A percentile compares a stretch with the other conserved stretches of the same genome.
phyloP scores from a whole-genome alignment of 75 land plant genomes.

The Chamaecyparis obtusa region DNA sequence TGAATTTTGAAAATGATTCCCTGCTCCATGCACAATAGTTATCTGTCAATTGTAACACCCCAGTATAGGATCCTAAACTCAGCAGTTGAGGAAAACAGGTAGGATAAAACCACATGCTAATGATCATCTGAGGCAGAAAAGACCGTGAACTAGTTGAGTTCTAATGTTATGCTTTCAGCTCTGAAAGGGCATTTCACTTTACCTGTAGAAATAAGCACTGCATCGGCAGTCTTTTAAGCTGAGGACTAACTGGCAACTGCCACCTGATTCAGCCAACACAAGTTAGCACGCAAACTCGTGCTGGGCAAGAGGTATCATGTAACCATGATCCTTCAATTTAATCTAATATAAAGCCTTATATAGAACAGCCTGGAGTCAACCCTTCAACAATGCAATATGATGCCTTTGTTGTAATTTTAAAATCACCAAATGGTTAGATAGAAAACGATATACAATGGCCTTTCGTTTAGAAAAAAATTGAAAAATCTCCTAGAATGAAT shows the following conservation, averaged over 20 bases:
- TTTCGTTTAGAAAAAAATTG: not conserved
- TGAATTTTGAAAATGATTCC: not conserved
- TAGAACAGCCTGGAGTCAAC: not conserved
- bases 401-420: not conserved
- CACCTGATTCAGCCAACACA: conserved; percentile 13
- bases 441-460: not conserved
- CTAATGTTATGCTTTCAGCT: conserved; percentile 8
- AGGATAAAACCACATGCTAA: conserved; percentile 6
- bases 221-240: conserved; percentile 4
- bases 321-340: conserved; percentile 2
- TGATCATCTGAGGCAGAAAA: not conserved
- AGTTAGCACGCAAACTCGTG: conserved; percentile 9
- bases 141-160: not conserved
- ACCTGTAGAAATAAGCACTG: conserved; percentile 13
- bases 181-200: conserved; percentile 9
- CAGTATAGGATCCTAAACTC: not conserved
- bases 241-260: conserved; percentile 10
- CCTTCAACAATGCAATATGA: not conserved
- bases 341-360: not conserved
- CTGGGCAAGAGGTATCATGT: not conserved
- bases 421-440: not conserved
- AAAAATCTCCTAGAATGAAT: not conserved
- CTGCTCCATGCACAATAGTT: not conserved
- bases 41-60: not conserved
- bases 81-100: not conserved